Conservation (phyloP, 352 stramenopile species). For the Ophiocytium majus region DNA sequence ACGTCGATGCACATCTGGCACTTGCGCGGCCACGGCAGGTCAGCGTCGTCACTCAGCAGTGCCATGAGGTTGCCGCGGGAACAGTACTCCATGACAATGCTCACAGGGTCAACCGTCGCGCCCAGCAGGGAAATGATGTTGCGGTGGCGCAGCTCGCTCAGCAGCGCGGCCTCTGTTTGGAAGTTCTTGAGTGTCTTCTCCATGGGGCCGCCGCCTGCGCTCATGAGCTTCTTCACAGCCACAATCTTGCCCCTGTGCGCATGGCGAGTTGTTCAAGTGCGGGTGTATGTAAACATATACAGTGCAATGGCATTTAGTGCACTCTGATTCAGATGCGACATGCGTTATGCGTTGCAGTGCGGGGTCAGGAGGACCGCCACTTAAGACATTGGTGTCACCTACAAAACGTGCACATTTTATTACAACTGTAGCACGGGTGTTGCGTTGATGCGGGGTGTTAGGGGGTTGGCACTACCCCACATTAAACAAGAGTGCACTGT, state of each 20-base stretch:
- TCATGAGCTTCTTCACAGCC: constrained; percentile 60
- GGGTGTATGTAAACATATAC: constrained; percentile 4
- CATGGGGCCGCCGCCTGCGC: constrained; percentile 47
- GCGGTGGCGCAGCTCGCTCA: constrained; percentile 54
- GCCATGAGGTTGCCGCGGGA: constrained; percentile 51
- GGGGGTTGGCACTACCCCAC: too few relatives aligned
- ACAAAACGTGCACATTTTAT: too few relatives aligned
- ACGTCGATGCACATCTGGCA: constrained; percentile 44
- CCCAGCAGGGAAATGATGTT: constrained; percentile 60
- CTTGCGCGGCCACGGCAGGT: constrained; percentile 33
- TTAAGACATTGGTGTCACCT: too few relatives aligned
- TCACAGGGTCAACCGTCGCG: constrained; percentile 53
- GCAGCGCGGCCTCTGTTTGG: constrained; percentile 54
- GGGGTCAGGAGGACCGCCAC: too few relatives aligned
- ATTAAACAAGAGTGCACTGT: too few relatives aligned
- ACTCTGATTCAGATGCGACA: background rate
- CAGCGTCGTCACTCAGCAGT: constrained; percentile 40
- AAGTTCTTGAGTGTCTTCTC: constrained; percentile 60
- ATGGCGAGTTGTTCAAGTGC: too few relatives aligned
- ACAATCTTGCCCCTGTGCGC: constrained; percentile 51
- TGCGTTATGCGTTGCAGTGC: too few relatives aligned
- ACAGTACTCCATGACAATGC: constrained; percentile 53
- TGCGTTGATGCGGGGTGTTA: too few relatives aligned
- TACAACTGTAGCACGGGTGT: too few relatives aligned
- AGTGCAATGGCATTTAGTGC: background rate